Base-by-base conservation (phyloP, 192 early-diverging fungal genomes). In the Gryganskiella cystojenkinii region DNA sequence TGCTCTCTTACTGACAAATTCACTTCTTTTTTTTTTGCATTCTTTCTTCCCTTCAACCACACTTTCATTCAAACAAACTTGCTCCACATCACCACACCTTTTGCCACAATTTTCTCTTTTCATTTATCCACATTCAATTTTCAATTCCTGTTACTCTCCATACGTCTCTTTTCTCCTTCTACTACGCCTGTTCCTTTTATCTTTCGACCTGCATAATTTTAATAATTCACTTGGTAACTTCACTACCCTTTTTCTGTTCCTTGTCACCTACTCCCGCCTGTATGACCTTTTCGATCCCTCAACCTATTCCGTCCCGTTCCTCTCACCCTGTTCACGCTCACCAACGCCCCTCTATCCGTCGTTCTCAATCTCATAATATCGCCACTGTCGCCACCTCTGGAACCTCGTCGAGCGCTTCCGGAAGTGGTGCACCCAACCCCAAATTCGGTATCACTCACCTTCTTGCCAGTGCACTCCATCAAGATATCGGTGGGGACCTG, bases 271-370 rank as follows among this genome's bases (percentile, higher is more conserved):
- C 37, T 40, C 37, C 37, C 13, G 37, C 35, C 70, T 60, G 64
- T 46, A 76, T 76, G 73, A 76, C 73, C 53, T 68, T 76, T 55
- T 76, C 73, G 45, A 68, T 62, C 45, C 73, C 73, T 15, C 73
- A 76, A 40, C 73, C 73, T 68, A 76, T 76, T 51, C 73, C 73
- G 3, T 67, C 73, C 28, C 73, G 73, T n/a, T 76, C 73, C 53
- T 68, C 73, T 24, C 73, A 68, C 54, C 73, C 73, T 9, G 65
- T 63, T 33, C 71, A 66, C 34, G 59, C 73, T 1, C 73, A 76
- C 40, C 73, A 76, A 57, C 73, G 73, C 10, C 73, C 73, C 9
- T 28, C 65, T 14, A 56, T 76, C 60, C 65, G 65, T 57, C 73
- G 73, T 35, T 63, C 73, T 17, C 73, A 68, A 22, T 76, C 73